Base-by-base conservation (phyloP, 2,329 filamentous ascomycete species). In the Stagonosporopsis tanaceti region DNA sequence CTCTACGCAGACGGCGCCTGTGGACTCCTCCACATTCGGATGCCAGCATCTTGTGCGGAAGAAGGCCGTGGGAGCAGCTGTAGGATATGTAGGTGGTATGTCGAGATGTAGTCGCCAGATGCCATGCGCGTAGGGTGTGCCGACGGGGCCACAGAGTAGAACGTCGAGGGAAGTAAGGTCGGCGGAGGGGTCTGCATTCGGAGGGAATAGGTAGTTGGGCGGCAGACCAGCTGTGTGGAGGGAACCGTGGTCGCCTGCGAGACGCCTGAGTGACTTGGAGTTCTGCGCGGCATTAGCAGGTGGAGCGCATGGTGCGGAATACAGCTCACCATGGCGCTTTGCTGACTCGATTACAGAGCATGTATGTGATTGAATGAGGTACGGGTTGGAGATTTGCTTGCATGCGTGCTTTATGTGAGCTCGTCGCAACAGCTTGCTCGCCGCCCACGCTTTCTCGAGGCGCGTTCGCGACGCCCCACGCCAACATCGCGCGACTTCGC, bases 11-110 rank as follows among this genome's bases (percentile, higher is more conserved):
- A 89, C 85, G 0, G 82, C 82, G 5, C 86, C 86, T 0, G 83
- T 85, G n/a, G 79, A 76, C 50, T 87, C 84, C 60, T 88, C 86
- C 47, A 89, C 83, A 65, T 89, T 89, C 0, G 86, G 86, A 63
- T 89, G 86, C 80, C 85, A 89, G 61, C 88, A 84, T 6, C 81
- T 79, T 2, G 86, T 88, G 51, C 80, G 81, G 68, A 89, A 88
- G 30, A 80, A 79, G 2, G 86, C 86, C 38, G 85, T 88, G 0
- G 83, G 83, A 15, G 82, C 81, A 17, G 73, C 72, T 37, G 73
- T 71, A 11, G 82, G 82, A 63, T 87, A 87, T n/a, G 80, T 81
- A 17, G 81, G 76, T 0, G 86, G 86, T 32, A 88, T 86, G 42
- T 82, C 81, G 44, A 89, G 78, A 63, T 85, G 84, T 1, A 89